Percentiles rank a stretch among this genome's conserved stretches.
phyloP scores from a whole-genome alignment of 1,284 basidiomycete species.

The Cryptococcus hybrid region DNA sequence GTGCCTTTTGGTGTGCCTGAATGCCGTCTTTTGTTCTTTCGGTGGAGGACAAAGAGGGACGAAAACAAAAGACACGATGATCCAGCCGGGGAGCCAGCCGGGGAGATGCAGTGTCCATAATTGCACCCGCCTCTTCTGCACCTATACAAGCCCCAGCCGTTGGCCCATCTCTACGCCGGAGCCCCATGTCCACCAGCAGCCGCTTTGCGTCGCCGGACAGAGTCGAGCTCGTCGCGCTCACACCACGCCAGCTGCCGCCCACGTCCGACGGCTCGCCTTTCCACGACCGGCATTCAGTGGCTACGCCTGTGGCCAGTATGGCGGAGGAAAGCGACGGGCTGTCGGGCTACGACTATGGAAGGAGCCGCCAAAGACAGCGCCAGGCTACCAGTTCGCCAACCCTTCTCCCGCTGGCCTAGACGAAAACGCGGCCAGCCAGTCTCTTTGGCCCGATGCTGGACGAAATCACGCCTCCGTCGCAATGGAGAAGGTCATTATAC shows the following conservation, averaged over 20 bases:
- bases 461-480: constrained; percentile 5
- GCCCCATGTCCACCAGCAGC: not conserved
- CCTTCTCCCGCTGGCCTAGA: constrained; percentile 12
- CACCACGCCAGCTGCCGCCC: no score
- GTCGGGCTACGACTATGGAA: constrained; percentile 16
- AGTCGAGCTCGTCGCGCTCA: no score
- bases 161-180: not conserved
- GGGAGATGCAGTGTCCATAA: no score
- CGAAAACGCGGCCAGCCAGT: not conserved
- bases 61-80: no score
- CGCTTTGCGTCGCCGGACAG: no score
- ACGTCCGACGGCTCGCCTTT: constrained; percentile 29
- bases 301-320: not conserved
- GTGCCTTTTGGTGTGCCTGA: not conserved
- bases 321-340: constrained; percentile 10
- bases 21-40: no score
- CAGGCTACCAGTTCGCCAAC: constrained; percentile 23
- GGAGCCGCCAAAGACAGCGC: constrained; percentile 20
- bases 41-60: no score
- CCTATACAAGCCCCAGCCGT: not conserved
- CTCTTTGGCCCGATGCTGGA: constrained; percentile 14
- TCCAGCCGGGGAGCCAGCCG: no score
- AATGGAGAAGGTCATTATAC: not conserved
- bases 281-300: constrained; percentile 31
- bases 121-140: no score